phyloP scores from a whole-genome alignment of 768 basidiomycete genomes.

The Leccinum broughii region DNA sequence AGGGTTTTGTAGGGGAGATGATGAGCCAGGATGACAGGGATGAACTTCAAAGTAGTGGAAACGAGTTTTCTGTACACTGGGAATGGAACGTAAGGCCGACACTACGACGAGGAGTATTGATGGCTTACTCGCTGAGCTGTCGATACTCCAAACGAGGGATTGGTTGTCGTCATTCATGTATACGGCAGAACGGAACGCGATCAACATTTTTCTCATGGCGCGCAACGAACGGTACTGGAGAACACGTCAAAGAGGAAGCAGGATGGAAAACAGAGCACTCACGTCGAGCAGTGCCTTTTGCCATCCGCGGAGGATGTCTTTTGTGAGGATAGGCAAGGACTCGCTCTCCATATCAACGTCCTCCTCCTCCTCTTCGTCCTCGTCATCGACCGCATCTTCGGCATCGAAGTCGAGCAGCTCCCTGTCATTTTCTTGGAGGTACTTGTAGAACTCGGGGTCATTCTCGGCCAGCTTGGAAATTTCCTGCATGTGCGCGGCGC shows the following conservation, averaged over 20 bases:
- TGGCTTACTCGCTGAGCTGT: constrained; percentile 54
- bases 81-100: neutral
- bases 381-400: constrained; percentile 47
- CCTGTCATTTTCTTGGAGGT: constrained; percentile 91
- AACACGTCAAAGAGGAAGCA: neutral
- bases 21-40: constrained; percentile 83
- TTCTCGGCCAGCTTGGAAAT: constrained; percentile 89
- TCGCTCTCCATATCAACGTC: constrained; percentile 44
- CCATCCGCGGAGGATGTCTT: constrained; percentile 74
- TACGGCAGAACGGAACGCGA: constrained; percentile 90
- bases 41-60: constrained; percentile 82
- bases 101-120: neutral
- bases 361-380: constrained; percentile 42
- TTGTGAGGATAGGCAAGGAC: constrained; percentile 59
- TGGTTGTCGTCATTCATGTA: constrained; percentile 87
- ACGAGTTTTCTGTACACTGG: constrained; percentile 95
- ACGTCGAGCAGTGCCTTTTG: constrained; percentile 88
- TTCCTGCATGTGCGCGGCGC: constrained; percentile 72
- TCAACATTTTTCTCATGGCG: constrained; percentile 76
- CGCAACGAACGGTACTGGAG: constrained; percentile 82
- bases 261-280: constrained; percentile 16
- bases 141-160: constrained; percentile 82
- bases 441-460: constrained; percentile 99
- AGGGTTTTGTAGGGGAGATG: constrained; percentile 87
- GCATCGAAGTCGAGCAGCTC: constrained; percentile 84